Conservation (phyloP, 495 filamentous ascomycete genomes). For the Tricharina praecox region DNA sequence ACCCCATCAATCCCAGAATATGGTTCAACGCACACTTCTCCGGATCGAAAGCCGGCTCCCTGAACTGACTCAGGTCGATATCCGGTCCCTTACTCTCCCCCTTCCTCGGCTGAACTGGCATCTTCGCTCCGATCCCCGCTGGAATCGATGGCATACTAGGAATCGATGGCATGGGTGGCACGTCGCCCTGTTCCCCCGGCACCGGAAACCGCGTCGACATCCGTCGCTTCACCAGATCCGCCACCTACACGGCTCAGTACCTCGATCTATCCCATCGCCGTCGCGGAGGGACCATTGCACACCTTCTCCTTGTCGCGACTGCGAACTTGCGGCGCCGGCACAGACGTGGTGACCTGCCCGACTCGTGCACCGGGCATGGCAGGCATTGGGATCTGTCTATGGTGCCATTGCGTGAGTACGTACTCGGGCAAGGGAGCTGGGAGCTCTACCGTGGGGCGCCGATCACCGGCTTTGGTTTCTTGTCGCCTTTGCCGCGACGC, state of each 20-base stretch:
- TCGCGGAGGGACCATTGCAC: too few relatives aligned
- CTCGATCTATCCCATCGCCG: too few relatives aligned
- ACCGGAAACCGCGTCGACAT: constrained; percentile 79
- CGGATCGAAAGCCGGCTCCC: constrained; percentile 62
- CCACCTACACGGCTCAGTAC: constrained; percentile 20
- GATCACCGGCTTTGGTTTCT: constrained; percentile 23
- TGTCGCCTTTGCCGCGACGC: constrained; percentile 37
- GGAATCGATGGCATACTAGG: constrained; percentile 18
- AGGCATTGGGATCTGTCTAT: constrained; percentile 26
- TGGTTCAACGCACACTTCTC: constrained; percentile 35
- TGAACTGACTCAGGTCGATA: constrained; percentile 54
- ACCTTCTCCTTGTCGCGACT: constrained; percentile 24
- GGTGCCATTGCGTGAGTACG: not conserved
- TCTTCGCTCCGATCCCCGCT: constrained; percentile 18
- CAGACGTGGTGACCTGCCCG: constrained; percentile 1
- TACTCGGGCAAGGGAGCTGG: not conserved
- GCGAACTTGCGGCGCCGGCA: constrained; percentile 17
- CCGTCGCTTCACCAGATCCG: constrained; percentile 82
- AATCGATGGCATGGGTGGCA: constrained; percentile 20
- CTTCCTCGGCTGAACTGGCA: constrained; percentile 10
- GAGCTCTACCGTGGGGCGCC: constrained; percentile 20
- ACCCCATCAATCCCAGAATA: not conserved
- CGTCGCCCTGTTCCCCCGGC: constrained; percentile 12
- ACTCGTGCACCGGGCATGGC: constrained; percentile 25
- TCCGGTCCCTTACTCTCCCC: constrained; percentile 25